These are phyloP conservation scores for Xylaria digitata DNA, from an alignment of 2,329 filamentous ascomycete genomes.

Conservation along the genomic window DNA sequence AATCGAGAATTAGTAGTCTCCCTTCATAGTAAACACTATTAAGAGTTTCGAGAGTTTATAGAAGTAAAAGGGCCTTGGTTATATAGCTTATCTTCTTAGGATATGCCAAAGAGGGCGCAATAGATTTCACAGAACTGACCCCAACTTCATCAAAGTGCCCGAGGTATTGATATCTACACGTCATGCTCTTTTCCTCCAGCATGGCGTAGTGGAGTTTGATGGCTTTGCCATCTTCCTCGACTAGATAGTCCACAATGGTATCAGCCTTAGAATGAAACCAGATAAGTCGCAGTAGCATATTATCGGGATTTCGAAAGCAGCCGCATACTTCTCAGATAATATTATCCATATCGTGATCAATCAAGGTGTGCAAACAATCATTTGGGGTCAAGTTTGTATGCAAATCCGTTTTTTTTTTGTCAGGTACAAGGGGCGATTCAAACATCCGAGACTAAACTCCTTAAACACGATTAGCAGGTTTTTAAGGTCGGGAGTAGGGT, in stretches of 20 bases:
- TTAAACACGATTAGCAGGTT: constrained; percentile 14
- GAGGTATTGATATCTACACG: constrained; percentile 55
- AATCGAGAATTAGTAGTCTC: too few species aligned
- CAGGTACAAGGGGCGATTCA: constrained; percentile 29
- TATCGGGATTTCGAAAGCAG: not conserved
- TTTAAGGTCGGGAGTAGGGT: too few species aligned
- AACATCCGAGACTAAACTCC: constrained; percentile 38
- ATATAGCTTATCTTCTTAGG: too few species aligned
- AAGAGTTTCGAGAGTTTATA: too few species aligned
- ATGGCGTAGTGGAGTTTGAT: constrained; percentile 51
- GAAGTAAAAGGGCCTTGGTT: too few species aligned
- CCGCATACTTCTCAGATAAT: constrained; percentile 53
- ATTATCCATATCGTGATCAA: constrained; percentile 58
- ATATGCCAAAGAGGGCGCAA: too few species aligned
- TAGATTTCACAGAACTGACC: too few species aligned
- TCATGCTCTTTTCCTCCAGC: constrained; percentile 49
- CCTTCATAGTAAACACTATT: too few species aligned
- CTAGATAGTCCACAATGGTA: constrained; percentile 60
- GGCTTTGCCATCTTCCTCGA: constrained; percentile 42
- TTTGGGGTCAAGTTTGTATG: too few species aligned
- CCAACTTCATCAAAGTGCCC: constrained; percentile 26
- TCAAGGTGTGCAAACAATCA: constrained; percentile 51
- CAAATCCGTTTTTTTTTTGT: too few species aligned
- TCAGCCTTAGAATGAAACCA: constrained; percentile 51
- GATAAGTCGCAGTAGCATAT: not conserved